Evolutionary conservation across 2,329 filamentous ascomycete genomes (phyloP).

Genomic region (Aspergillus sp.): DNA sequence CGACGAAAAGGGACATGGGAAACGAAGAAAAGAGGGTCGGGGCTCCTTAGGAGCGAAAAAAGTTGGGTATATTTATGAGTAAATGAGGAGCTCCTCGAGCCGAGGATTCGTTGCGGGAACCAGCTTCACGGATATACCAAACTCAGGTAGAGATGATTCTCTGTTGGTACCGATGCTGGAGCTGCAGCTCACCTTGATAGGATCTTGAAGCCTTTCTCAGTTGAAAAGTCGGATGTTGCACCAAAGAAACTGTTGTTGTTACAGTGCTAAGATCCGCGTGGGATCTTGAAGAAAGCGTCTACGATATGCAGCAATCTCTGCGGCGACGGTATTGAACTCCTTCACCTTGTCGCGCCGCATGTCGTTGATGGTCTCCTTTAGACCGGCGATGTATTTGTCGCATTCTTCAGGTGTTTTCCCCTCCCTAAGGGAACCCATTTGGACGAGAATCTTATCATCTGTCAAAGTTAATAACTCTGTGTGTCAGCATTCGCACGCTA

Average conservation of each 20-base stretch:
- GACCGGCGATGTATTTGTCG: conserved; percentile 49
- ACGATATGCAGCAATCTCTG: conserved; percentile 56
- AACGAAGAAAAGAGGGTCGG: conserved; percentile 19
- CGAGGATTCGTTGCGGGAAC: conserved; percentile 17
- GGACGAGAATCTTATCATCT: conserved; percentile 58
- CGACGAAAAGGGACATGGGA: conserved; percentile 13
- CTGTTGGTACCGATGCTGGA: conserved; percentile 7
- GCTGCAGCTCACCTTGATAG: conserved; percentile 31
- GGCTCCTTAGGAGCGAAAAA: conserved; percentile 9
- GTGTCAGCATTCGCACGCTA: conserved; percentile 45
- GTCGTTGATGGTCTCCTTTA: conserved; percentile 55
- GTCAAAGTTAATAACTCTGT: conserved; percentile 43
- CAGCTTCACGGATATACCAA: not conserved
- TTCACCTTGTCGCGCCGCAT: conserved; percentile 55
- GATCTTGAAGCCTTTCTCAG: conserved; percentile 3
- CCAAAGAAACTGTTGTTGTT: conserved; percentile 29
- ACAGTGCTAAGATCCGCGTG: conserved; percentile 52
- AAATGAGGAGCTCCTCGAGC: conserved; percentile 12
- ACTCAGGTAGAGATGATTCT: not conserved
- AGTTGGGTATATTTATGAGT: conserved; percentile 22
- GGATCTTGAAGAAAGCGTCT: conserved; percentile 54
- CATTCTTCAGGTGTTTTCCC: conserved; percentile 51
- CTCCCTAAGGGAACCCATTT: conserved; percentile 53
- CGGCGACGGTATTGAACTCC: conserved; percentile 54
- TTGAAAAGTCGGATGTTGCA: not conserved